Conservation (phyloP, 1,139 yeast genomes). For the Scheffersomyces parashehatae region DNA sequence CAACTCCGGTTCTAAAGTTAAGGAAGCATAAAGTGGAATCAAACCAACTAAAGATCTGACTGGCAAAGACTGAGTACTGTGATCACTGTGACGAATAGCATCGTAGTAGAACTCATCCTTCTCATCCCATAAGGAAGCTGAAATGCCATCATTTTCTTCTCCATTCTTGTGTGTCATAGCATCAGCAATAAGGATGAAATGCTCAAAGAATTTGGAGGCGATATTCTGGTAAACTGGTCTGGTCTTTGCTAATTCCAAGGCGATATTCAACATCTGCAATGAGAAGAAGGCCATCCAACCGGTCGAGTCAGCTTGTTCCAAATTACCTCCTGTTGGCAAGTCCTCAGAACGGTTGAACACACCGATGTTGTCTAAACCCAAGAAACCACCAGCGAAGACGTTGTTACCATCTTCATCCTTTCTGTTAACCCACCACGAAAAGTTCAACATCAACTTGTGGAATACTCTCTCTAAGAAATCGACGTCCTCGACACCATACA, state of each 20-base stretch:
- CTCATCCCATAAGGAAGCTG: slow-evolving; percentile 79
- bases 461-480: slow-evolving; percentile 88
- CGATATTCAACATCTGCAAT: slow-evolving; percentile 89
- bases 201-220: slow-evolving; percentile 95
- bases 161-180: slow-evolving; percentile 77
- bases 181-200: slow-evolving; percentile 88
- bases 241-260: slow-evolving; percentile 84
- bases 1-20: slow-evolving; percentile 86
- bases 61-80: slow-evolving; percentile 71
- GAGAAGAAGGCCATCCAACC: slow-evolving; percentile 99
- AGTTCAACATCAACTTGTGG: slow-evolving; percentile 85
- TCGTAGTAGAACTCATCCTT: slow-evolving; percentile 89
- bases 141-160: slow-evolving; percentile 44
- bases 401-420: slow-evolving; percentile 88
- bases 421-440: slow-evolving; percentile 98
- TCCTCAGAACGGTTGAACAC: slow-evolving; percentile 93
- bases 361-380: slow-evolving; percentile 93
- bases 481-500: slow-evolving; percentile 80
- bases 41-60: slow-evolving; percentile 91
- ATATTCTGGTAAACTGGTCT: slow-evolving; percentile 90
- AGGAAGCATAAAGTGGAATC: slow-evolving; percentile 88
- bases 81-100: slow-evolving; percentile 84
- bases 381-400: slow-evolving; percentile 92
- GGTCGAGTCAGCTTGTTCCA: slow-evolving; percentile 95
- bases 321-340: slow-evolving; percentile 86